These are phyloP conservation scores for Mortierella claussenii DNA, from an alignment of 192 early-diverging fungal genomes.

Conservation along the genomic window DNA sequence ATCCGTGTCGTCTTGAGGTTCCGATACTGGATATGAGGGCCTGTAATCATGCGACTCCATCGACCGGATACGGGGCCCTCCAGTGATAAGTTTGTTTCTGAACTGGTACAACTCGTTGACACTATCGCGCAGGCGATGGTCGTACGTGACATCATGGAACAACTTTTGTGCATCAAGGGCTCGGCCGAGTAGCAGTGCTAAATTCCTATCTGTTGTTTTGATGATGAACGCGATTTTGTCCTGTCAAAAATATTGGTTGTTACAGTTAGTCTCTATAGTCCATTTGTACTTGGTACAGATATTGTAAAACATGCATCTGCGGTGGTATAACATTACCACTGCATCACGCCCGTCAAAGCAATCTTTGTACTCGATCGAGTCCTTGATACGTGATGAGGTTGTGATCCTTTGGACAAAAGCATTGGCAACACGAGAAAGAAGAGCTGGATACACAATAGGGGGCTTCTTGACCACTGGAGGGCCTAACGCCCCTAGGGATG, in stretches of 20 bases:
- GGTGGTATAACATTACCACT: slow-evolving; percentile 67
- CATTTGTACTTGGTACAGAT: too few species aligned
- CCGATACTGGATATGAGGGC: slow-evolving; percentile 16
- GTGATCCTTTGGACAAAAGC: slow-evolving; percentile 69
- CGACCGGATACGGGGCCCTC: slow-evolving; percentile 42
- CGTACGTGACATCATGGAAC: slow-evolving; percentile 93
- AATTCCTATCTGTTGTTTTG: slow-evolving; percentile 85
- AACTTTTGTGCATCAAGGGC: slow-evolving; percentile 91
- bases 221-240: slow-evolving; percentile 85
- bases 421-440: slow-evolving; percentile 76
- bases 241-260: slow-evolving; percentile 34
- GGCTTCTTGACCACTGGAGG: slow-evolving; percentile 36
- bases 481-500: slow-evolving; percentile 21
- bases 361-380: slow-evolving; percentile 83
- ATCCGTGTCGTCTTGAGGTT: slow-evolving; percentile 46
- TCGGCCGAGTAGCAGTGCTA: slow-evolving; percentile 87
- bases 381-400: slow-evolving; percentile 73
- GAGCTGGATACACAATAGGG: slow-evolving; percentile 76
- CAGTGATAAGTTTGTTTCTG: slow-evolving; percentile 56
- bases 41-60: slow-evolving; percentile 31
- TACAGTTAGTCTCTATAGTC: too few species aligned
- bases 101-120: slow-evolving; percentile 87
- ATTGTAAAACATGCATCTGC: neutral
- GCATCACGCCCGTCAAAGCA: slow-evolving; percentile 91
- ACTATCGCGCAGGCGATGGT: slow-evolving; percentile 88